Evolutionary conservation across 2,329 filamentous ascomycete genomes (phyloP), one percentile per base, ranked within the genome.

Genomic region (Penicillium griseofulvum): DNA sequence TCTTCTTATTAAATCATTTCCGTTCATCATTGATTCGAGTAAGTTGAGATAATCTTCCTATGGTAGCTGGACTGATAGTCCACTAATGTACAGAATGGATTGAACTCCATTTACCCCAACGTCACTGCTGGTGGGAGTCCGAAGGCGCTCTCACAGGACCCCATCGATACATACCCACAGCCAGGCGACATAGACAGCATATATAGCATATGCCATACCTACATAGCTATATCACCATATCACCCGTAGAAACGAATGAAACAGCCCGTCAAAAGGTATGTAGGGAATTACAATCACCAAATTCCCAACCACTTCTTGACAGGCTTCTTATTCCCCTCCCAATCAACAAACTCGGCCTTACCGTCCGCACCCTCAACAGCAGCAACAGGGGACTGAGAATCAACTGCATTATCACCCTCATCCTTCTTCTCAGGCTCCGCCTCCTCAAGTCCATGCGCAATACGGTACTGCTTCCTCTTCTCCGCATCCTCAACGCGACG

Each of bases 251-350:
- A 24, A 22, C 11, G 14, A 24, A 7, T 14, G 11, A 24, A 17
- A 17, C 1, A 42, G 10, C 4, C 11, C 17, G 26, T 4, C 16
- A 16, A 10, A 43, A 43, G 10, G 24, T 29, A 29, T 17, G 10
- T 11, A 42, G 5, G 12, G 12, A 19, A 26, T 8, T n/a, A 8
- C 3, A 14, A 54, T 66, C 55, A 91, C 81, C 91, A 95, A 67
- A 96, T 87, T 14, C 91, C 91, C 65, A 94, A 78, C 84, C 88
- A 92, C 79, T 90, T 92, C 83, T 91, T 92, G 54, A 85, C 77
- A 54, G 81, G 80, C 62, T 57, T 74, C 75, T 78, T 84, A 69
- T 76, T 76, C 59, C 69, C 68, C 54, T 72, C 68, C 60, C 64
- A 71, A 63, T 74, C 71, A 49, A 69, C 66, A 65, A 66, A 71